Evolutionary conservation across 192 early-diverging fungal genomes (phyloP).

Genomic region (Coemansia aciculifera): DNA sequence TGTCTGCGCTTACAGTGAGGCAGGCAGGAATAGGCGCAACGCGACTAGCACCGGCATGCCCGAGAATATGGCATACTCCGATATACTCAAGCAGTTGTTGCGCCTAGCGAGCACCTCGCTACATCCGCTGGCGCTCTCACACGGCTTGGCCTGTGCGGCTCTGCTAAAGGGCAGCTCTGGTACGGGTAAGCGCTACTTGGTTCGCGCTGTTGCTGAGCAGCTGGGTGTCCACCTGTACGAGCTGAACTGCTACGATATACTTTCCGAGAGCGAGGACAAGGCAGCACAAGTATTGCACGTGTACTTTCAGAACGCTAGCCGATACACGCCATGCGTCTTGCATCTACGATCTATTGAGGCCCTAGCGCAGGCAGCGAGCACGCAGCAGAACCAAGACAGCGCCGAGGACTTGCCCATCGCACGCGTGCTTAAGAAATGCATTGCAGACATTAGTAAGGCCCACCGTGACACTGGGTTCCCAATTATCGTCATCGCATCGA

Average conservation of each 20-base stretch:
- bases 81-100: slow-evolving; percentile 39
- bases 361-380: slow-evolving; percentile 58
- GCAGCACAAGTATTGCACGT: slow-evolving; percentile 72
- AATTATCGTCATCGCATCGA: slow-evolving; percentile 79
- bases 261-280: slow-evolving; percentile 79
- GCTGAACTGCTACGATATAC: slow-evolving; percentile 76
- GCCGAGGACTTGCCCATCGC: slow-evolving; percentile 46
- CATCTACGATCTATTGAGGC: slow-evolving; percentile 80
- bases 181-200: slow-evolving; percentile 76
- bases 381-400: slow-evolving; percentile 37
- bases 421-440: slow-evolving; percentile 40
- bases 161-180: slow-evolving; percentile 81
- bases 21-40: background rate
- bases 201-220: slow-evolving; percentile 65
- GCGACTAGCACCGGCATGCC: background rate
- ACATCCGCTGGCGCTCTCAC: slow-evolving; percentile 69
- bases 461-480: slow-evolving; percentile 61
- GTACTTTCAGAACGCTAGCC: slow-evolving; percentile 75
- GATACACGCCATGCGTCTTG: slow-evolving; percentile 80
- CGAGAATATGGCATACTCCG: slow-evolving; percentile 21
- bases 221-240: slow-evolving; percentile 79
- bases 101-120: slow-evolving; percentile 69
- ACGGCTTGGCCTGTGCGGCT: slow-evolving; percentile 68
- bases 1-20: slow-evolving; percentile 11
- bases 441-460: slow-evolving; percentile 23